These are phyloP conservation scores for Sextonia rubra DNA, from an alignment of 164 flowering plant species.

Conservation along the genomic window DNA sequence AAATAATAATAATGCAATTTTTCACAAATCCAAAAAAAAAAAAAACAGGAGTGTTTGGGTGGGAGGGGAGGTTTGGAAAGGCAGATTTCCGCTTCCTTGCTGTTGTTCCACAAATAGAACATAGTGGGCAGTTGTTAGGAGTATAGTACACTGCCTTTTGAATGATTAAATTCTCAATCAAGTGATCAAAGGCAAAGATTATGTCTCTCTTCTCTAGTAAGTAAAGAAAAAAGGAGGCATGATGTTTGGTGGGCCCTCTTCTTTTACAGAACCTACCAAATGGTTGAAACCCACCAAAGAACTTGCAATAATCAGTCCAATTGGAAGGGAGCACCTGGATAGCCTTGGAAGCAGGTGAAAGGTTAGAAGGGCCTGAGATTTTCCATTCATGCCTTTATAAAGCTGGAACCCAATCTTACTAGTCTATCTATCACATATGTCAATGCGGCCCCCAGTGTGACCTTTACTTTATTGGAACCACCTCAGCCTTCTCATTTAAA, in stretches of 20 bases:
- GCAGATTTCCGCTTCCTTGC: no score
- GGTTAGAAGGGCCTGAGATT: constrained; percentile 2
- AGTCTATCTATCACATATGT: background rate
- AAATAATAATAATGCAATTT: no score
- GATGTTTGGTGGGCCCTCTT: background rate
- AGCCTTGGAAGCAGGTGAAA: constrained; percentile 9
- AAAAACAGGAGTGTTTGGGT: no score
- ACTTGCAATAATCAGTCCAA: constrained; percentile 6
- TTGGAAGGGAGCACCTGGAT: constrained; percentile 8
- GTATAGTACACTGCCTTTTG: no score
- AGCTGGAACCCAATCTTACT: constrained; percentile 8
- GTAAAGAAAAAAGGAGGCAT: background rate
- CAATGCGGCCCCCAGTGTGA: constrained; percentile 5
- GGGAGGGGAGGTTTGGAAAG: no score
- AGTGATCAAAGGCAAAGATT: background rate
- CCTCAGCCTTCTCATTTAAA: background rate
- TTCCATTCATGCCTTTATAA: background rate
- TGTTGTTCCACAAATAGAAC: no score
- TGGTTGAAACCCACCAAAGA: background rate
- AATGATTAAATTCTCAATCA: no score
- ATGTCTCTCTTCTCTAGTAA: background rate
- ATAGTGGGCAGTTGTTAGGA: no score
- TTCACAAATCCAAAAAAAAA: no score
- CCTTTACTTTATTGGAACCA: background rate
- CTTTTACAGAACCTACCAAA: background rate